Evolutionary conservation across 2,329 filamentous ascomycete species (phyloP).

Genomic region (Fusarium cicatricum): DNA sequence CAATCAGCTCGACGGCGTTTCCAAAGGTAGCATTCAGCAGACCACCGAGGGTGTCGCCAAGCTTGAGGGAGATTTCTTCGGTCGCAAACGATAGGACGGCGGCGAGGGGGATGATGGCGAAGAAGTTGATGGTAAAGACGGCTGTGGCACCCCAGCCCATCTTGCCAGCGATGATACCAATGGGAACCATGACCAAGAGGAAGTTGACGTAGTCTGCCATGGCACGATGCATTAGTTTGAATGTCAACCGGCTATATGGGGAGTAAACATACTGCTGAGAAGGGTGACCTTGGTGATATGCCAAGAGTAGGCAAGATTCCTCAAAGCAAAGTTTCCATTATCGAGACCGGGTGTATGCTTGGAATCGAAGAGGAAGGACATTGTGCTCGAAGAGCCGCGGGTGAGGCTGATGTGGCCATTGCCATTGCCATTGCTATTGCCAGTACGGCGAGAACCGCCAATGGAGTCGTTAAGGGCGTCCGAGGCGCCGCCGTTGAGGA

Average conservation of each 20-base stretch:
- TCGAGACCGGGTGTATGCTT: slow-evolving; percentile 61
- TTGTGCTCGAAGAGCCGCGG: slow-evolving; percentile 31
- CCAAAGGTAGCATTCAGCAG: slow-evolving; percentile 80
- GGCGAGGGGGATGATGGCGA: slow-evolving; percentile 80
- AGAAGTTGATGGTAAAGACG: slow-evolving; percentile 80
- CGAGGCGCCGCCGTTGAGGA: slow-evolving; percentile 51
- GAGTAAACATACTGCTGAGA: slow-evolving; percentile 61
- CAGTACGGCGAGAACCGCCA: slow-evolving; percentile 15
- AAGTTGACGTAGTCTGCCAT: slow-evolving; percentile 69
- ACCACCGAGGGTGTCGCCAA: slow-evolving; percentile 78
- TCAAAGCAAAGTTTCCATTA: slow-evolving; percentile 56
- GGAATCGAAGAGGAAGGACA: slow-evolving; percentile 58
- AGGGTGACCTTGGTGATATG: slow-evolving; percentile 66
- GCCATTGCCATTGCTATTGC: slow-evolving; percentile 15
- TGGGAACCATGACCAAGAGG: slow-evolving; percentile 75
- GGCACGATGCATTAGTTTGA: slow-evolving; percentile 7
- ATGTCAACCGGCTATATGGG: not conserved
- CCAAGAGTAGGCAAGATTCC: slow-evolving; percentile 58
- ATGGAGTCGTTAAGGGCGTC: slow-evolving; percentile 29
- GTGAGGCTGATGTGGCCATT: slow-evolving; percentile 38
- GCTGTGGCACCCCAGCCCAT: slow-evolving; percentile 70
- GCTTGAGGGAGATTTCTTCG: slow-evolving; percentile 75
- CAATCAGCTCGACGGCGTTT: slow-evolving; percentile 82
- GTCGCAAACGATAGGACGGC: slow-evolving; percentile 79
- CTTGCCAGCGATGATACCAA: slow-evolving; percentile 74